Evolutionary conservation across 1,284 basidiomycete species (phyloP).

Genomic region (Cystobasidium sp.): DNA sequence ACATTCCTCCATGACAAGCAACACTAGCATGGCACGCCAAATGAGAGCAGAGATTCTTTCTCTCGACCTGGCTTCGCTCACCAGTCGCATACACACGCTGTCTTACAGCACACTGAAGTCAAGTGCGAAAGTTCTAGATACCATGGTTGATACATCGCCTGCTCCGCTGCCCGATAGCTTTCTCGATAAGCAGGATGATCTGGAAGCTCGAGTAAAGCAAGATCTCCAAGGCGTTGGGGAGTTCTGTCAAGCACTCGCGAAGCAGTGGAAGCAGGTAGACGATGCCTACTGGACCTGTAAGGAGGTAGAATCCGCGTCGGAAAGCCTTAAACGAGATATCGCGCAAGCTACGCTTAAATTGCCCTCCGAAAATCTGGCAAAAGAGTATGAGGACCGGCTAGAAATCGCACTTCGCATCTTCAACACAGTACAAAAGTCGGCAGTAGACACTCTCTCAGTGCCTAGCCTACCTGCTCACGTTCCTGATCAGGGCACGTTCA

Average conservation of each 20-base stretch:
- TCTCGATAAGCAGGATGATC: slow-evolving; percentile 49
- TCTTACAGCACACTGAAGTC: slow-evolving; percentile 1
- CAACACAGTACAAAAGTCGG: neutral
- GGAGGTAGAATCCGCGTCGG: neutral
- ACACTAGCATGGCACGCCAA: slow-evolving; percentile 38
- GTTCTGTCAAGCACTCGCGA: slow-evolving; percentile 25
- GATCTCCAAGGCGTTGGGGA: slow-evolving; percentile 22
- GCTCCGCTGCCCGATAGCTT: slow-evolving; percentile 46
- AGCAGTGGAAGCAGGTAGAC: slow-evolving; percentile 43
- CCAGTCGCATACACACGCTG: slow-evolving; percentile 39
- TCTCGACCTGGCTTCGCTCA: slow-evolving; percentile 45
- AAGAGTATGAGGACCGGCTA: slow-evolving; percentile 1
- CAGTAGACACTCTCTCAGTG: slow-evolving; percentile 11
- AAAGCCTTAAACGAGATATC: slow-evolving; percentile 21
- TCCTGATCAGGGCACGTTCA: neutral
- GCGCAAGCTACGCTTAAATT: slow-evolving; percentile 27
- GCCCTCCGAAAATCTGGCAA: slow-evolving; percentile 28
- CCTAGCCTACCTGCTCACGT: neutral
- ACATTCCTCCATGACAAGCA: neutral
- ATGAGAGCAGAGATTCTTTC: slow-evolving; percentile 44
- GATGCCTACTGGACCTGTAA: slow-evolving; percentile 30
- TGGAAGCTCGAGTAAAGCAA: slow-evolving; percentile 43
- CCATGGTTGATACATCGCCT: slow-evolving; percentile 47
- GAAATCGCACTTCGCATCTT: neutral
- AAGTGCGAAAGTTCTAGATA: slow-evolving; percentile 45